Percentiles rank a stretch among this genome's conserved stretches.
phyloP scores from a whole-genome alignment of 257 asterid genomes.

The Plantago major region DNA sequence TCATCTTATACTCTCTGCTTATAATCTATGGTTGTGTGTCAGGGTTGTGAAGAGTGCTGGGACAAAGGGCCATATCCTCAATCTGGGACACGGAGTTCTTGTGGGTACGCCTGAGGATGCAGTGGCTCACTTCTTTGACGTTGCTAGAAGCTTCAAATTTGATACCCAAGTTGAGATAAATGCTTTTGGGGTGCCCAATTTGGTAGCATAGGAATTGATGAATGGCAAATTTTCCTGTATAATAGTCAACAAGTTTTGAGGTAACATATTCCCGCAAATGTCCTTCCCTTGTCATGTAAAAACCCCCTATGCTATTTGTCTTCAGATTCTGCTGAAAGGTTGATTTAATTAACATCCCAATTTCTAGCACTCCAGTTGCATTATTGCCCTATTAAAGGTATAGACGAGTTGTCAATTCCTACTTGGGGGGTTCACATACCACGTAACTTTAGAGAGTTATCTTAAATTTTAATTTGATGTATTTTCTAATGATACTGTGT shows the following conservation, averaged over 20 bases:
- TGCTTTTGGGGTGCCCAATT: conserved; percentile 31
- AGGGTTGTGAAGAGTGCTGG: conserved; percentile 89
- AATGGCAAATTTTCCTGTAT: conserved; percentile 22
- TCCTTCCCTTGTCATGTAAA: no score
- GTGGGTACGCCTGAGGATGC: conserved; percentile 95
- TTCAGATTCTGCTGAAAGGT: no score
- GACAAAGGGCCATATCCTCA: conserved; percentile 75
- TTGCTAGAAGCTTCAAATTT: conserved; percentile 61
- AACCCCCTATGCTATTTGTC: no score
- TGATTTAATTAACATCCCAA: no score
- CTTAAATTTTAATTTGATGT: no score
- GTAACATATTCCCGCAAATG: conserved; percentile 17
- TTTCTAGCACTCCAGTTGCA: no score
- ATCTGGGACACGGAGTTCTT: conserved; percentile 95
- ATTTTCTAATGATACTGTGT: no score
- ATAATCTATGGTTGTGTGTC: conserved; percentile 21
- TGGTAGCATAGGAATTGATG: conserved; percentile 38
- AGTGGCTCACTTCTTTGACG: conserved; percentile 81
- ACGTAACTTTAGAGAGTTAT: no score
- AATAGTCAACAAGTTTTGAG: conserved; percentile 14
- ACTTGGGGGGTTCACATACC: no score
- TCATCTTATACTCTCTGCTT: neutral
- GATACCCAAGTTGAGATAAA: conserved; percentile 28
- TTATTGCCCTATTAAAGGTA: no score
- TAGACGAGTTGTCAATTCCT: no score